Base-by-base conservation (phyloP, 2,329 filamentous ascomycete species). In the Stachybotrys chlorohalonatus region DNA sequence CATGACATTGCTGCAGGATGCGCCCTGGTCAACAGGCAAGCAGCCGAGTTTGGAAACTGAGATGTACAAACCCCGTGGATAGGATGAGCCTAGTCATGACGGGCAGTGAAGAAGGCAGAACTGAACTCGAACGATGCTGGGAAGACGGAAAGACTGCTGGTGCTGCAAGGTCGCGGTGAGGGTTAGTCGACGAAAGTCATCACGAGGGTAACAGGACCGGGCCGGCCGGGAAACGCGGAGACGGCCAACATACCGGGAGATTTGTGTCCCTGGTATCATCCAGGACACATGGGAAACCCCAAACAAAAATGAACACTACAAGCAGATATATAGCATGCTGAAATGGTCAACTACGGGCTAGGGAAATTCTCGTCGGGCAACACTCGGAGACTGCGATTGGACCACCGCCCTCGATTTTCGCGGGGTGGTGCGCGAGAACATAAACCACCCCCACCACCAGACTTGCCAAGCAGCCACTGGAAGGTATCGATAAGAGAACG, bases 41-140 rank as follows among this genome's bases (percentile, higher is more conserved):
- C 31, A 42, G 45, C 48, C n/a, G 49, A 57, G 53, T 54, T 53
- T 13, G 13, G 13, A 5, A 3, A 13, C 3, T 13, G 36, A 42
- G 9, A 9, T 42, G 52, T 55, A 73, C 86, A 64, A 81, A 94
- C 90, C 87, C 90, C 60, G 90, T 95, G 54, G 89, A 95, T 53
- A 95, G 82, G 60, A 95, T 81, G 68, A 95, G 78, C 76, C 90
- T 90, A 75, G 90, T 90, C 78, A 81, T 85, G 66, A 59, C 68
- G 65, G 53, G 53, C 17, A 24, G 24, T 24, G 4, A 24, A 24
- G 24, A 54, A 47, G 46, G 47, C 36, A 42, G 36, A 13, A 5
- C 9, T 3, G 9, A 42, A 42, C 9, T 9, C 8, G 36, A 42
- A 9, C 9, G 6, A 13, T 13, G 5, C 2, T 13, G 9, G 13